Conservation (phyloP, 2,329 filamentous ascomycete genomes). For the Fusarium citri region DNA sequence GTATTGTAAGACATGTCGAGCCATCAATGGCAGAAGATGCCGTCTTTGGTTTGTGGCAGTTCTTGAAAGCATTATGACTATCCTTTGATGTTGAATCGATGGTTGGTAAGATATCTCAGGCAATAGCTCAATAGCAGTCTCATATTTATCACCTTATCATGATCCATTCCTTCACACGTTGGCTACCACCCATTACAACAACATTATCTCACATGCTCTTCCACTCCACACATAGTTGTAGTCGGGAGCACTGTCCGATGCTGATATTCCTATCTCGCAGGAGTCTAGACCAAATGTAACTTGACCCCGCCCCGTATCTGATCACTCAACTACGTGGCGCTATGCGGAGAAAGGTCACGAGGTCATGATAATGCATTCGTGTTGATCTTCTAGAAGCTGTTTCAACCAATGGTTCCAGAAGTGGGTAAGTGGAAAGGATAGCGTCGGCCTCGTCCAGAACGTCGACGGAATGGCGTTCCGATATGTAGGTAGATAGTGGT, state of each 20-base stretch:
- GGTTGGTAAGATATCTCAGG: accelerated
- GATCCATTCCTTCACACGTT: neutral
- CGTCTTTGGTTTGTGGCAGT: neutral
- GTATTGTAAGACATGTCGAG: neutral
- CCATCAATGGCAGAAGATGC: neutral
- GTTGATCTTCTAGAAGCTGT: conserved; percentile 15
- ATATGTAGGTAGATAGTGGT: too few species aligned
- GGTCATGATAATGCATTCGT: conserved; percentile 22
- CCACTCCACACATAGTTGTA: neutral
- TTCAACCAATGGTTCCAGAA: conserved; percentile 2
- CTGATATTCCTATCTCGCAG: conserved; percentile 14
- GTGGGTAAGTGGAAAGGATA: conserved; percentile 8
- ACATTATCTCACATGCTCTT: neutral
- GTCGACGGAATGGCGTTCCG: conserved; percentile 33
- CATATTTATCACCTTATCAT: neutral
- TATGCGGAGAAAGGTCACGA: conserved; percentile 29
- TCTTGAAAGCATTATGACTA: conserved; percentile 10
- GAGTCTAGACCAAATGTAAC: neutral
- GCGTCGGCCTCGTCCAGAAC: neutral
- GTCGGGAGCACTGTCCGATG: conserved; percentile 16
- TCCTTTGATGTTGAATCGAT: neutral
- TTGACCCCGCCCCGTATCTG: neutral
- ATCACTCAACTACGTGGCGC: conserved; percentile 8
- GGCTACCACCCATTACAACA: too few species aligned
- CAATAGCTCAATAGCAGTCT: too few species aligned